A percentile compares a stretch with the other conserved stretches of the same genome.
Conservation (phyloP, 2,329 filamentous ascomycete species). For the Drechslera avenae region DNA sequence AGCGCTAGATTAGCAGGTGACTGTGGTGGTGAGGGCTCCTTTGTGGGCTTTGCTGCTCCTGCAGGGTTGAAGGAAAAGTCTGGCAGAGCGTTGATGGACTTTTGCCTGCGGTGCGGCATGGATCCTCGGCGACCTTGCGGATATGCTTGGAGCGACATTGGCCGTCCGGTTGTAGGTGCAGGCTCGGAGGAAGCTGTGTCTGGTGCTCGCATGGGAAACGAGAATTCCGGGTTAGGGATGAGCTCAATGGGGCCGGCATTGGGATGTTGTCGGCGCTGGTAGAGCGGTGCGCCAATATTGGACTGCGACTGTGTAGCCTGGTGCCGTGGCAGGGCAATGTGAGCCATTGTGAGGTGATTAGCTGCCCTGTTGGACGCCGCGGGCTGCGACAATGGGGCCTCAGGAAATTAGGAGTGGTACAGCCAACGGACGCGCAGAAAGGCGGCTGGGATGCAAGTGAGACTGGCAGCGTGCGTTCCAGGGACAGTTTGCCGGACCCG, state of each 20-base stretch:
- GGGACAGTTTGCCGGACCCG: constrained; percentile 24
- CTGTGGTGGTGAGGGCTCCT: constrained; percentile 44
- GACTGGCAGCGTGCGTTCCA: constrained; percentile 30
- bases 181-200: constrained; percentile 35
- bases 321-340: constrained; percentile 49
- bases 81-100: constrained; percentile 52
- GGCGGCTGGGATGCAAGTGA: constrained; percentile 28
- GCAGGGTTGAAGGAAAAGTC: constrained; percentile 57
- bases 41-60: constrained; percentile 41
- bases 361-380: constrained; percentile 32
- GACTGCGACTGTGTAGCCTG: constrained; percentile 48
- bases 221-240: constrained; percentile 55
- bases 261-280: constrained; percentile 42
- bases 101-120: constrained; percentile 45
- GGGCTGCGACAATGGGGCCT: constrained; percentile 27
- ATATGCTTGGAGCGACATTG: constrained; percentile 47
- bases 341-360: constrained; percentile 41
- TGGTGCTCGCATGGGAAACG: constrained; percentile 51
- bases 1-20: constrained; percentile 46
- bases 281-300: constrained; percentile 44
- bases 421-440: constrained; percentile 27
- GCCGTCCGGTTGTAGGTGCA: constrained; percentile 42
- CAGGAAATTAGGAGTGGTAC: constrained; percentile 38
- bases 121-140: constrained; percentile 42
- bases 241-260: constrained; percentile 50